These are phyloP conservation scores for Thalassiosira exigua DNA, from an alignment of 352 stramenopile genomes.

Conservation along the genomic window DNA sequence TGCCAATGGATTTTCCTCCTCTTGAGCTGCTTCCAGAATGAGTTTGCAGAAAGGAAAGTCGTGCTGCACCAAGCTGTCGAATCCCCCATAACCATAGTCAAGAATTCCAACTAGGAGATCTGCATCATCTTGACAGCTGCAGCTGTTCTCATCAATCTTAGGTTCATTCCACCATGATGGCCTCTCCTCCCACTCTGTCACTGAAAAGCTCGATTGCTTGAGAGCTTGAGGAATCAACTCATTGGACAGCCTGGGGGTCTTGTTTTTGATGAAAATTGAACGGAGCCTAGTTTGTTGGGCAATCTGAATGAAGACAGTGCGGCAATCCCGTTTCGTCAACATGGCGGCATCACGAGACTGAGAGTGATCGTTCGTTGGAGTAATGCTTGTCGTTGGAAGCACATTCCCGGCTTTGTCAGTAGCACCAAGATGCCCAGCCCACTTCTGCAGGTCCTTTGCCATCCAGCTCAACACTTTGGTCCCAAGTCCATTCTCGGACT, in stretches of 20 bases:
- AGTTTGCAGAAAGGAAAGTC: constrained; percentile 48
- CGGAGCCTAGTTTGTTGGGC: constrained; percentile 71
- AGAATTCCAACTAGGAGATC: constrained; percentile 70
- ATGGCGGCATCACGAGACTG: constrained; percentile 60
- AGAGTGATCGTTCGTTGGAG: constrained; percentile 46
- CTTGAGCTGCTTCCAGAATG: constrained; percentile 33
- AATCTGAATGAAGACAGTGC: constrained; percentile 76
- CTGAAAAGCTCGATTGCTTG: constrained; percentile 54
- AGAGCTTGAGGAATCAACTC: constrained; percentile 64
- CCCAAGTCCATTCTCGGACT: constrained; percentile 77
- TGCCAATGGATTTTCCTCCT: constrained; percentile 22
- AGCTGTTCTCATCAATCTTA: constrained; percentile 27
- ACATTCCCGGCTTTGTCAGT: constrained; percentile 64
- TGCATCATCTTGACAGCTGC: constrained; percentile 54
- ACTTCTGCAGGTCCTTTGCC: constrained; percentile 61
- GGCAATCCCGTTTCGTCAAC: constrained; percentile 70
- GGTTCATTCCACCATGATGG: constrained; percentile 74
- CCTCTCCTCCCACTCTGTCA: constrained; percentile 71
- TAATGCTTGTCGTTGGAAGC: constrained; percentile 58
- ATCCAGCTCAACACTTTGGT: constrained; percentile 76
- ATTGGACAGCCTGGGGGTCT: constrained; percentile 38
- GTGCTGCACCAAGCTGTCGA: constrained; percentile 60
- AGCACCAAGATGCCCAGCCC: constrained; percentile 45
- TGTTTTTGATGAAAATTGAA: constrained; percentile 73
- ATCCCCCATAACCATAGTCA: constrained; percentile 74